A percentile compares a stretch with the other conserved stretches of the same genome.
Conservation (phyloP, 202 grass and related monocot genomes). For the Digitaria exilis region DNA sequence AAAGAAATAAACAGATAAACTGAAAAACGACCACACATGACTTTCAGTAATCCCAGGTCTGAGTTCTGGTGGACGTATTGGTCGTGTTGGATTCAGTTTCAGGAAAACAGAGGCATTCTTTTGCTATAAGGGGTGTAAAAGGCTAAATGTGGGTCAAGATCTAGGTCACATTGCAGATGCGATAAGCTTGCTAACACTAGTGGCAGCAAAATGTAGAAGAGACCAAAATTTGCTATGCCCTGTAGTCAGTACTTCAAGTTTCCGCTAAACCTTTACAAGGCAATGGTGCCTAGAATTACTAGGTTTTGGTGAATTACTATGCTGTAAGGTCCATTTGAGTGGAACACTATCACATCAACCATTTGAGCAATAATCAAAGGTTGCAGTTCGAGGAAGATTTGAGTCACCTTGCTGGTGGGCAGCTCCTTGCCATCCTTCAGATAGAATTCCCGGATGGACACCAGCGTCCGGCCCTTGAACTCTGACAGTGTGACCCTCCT, state of each 20-base stretch:
- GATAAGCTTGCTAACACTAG: background rate
- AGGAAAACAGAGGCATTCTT: background rate
- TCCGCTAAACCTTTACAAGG: background rate
- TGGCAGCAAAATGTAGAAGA: background rate
- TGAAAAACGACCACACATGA: background rate
- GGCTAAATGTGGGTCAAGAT: background rate
- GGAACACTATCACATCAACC: background rate
- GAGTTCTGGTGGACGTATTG: background rate
- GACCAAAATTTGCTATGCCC: background rate
- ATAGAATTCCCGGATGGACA: conserved; percentile 88
- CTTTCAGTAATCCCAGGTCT: background rate
- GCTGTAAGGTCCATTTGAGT: background rate
- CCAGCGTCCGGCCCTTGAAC: conserved; percentile 70
- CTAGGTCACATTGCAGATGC: conserved; percentile 16
- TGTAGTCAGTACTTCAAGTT: background rate
- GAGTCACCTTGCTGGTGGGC: conserved; percentile 68
- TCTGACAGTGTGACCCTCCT: conserved; percentile 87
- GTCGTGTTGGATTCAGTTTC: background rate
- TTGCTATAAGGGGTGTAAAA: background rate
- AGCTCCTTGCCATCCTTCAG: conserved; percentile 84
- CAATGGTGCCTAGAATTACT: no score
- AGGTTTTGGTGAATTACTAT: no score
- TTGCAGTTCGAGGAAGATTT: background rate
- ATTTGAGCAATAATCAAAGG: conserved; percentile 5
- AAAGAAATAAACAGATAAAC: background rate